Conservation (phyloP, 2,329 filamentous ascomycete genomes). For the Hypoxylon rubiginosum region DNA sequence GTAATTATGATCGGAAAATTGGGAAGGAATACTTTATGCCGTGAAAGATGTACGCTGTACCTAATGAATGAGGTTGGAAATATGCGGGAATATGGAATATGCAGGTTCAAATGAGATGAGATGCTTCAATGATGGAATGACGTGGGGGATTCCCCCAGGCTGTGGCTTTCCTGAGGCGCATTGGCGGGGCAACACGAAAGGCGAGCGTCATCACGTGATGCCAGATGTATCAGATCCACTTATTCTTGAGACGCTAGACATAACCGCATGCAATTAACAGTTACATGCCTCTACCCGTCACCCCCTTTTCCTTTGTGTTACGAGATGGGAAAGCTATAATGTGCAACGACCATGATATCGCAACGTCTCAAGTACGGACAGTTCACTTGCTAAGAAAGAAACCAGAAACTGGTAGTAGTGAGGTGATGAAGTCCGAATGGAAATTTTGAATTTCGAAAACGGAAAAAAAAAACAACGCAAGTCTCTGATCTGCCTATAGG, state of each 20-base stretch:
- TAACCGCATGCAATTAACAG: not conserved
- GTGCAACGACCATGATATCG: not conserved
- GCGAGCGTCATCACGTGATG: slow-evolving; percentile 65
- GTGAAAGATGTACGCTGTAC: slow-evolving; percentile 7
- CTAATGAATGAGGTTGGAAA: too few species aligned
- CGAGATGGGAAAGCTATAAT: not conserved
- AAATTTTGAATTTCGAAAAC: not conserved
- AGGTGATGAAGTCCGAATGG: not conserved
- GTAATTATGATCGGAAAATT: slow-evolving; percentile 21
- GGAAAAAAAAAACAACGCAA: not conserved
- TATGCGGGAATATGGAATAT: slow-evolving; percentile 3
- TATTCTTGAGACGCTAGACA: not conserved
- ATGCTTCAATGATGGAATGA: slow-evolving; percentile 43
- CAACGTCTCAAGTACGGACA: not conserved
- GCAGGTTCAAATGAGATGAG: not conserved
- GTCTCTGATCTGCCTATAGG: not conserved
- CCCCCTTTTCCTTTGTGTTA: not conserved
- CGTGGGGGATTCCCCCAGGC: slow-evolving; percentile 44
- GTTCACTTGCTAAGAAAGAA: not conserved
- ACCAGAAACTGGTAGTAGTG: not conserved
- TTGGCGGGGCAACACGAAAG: slow-evolving; percentile 70
- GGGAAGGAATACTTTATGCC: slow-evolving; percentile 11
- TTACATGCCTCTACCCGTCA: not conserved
- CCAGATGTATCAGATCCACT: too few species aligned
- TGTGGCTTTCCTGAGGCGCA: slow-evolving; percentile 37